Percentiles rank a stretch among this genome's conserved stretches.
phyloP scores from a whole-genome alignment of 1,139 yeast species.

The Arxiozyma telluris region DNA sequence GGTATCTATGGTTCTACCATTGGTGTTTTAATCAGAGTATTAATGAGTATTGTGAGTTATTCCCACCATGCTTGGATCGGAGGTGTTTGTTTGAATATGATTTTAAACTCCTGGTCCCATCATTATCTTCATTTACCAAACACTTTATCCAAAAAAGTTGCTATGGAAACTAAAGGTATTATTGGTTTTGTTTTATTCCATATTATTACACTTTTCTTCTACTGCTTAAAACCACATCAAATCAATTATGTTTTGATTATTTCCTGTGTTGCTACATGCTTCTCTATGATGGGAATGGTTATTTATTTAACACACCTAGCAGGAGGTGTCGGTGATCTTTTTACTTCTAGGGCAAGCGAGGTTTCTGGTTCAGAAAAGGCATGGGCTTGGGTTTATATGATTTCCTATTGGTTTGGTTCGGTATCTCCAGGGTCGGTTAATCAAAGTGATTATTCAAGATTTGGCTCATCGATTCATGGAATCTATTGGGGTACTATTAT shows the following conservation, averaged over 20 bases:
- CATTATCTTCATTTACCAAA: slow-evolving; percentile 31
- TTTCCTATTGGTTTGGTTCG: slow-evolving; percentile 40
- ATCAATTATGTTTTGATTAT: slow-evolving; percentile 33
- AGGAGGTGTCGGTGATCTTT: slow-evolving; percentile 37
- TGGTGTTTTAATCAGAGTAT: slow-evolving; percentile 36
- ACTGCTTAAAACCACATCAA: slow-evolving; percentile 33
- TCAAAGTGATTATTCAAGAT: slow-evolving; percentile 35
- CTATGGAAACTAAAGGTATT: slow-evolving; percentile 35
- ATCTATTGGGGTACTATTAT: slow-evolving; percentile 32
- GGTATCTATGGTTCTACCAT: slow-evolving; percentile 39
- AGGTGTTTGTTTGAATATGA: slow-evolving; percentile 33
- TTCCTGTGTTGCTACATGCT: slow-evolving; percentile 35
- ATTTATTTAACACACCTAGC: slow-evolving; percentile 30
- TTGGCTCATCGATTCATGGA: slow-evolving; percentile 32
- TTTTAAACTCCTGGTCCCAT: slow-evolving; percentile 33
- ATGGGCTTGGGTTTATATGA: slow-evolving; percentile 38
- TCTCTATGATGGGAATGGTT: slow-evolving; percentile 38
- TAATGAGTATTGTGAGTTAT: slow-evolving; percentile 37
- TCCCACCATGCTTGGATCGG: slow-evolving; percentile 38
- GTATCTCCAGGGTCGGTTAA: slow-evolving; percentile 35
- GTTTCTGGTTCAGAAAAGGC: slow-evolving; percentile 30
- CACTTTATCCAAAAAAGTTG: slow-evolving; percentile 31
- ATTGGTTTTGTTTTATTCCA: slow-evolving; percentile 39
- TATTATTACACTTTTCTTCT: slow-evolving; percentile 33
- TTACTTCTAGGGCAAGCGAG: slow-evolving; percentile 24